Percentiles rank a stretch among this genome's conserved stretches.
Evolutionary conservation across 306 rosid species (phyloP).

Genomic region (Begonia masoniana): DNA sequence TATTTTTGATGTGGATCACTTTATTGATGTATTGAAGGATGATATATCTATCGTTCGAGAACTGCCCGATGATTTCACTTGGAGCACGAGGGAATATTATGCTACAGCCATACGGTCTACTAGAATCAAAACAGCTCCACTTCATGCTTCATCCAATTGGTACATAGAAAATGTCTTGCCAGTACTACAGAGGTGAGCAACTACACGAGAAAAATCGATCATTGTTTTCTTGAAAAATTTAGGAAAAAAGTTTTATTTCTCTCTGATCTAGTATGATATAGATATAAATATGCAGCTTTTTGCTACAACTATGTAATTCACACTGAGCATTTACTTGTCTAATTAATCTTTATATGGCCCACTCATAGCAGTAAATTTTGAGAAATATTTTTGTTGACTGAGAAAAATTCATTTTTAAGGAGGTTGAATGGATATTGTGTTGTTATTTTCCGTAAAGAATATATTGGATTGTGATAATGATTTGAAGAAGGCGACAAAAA

Average conservation of each 20-base stretch:
- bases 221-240: background rate
- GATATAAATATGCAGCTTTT: too few species aligned
- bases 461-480: too few species aligned
- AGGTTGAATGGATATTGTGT: too few species aligned
- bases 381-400: too few species aligned
- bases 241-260: background rate
- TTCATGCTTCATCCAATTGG: constrained; percentile 87
- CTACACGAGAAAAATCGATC: constrained; percentile 1
- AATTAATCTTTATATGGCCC: too few species aligned
- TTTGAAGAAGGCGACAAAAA: too few species aligned
- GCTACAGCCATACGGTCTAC: constrained; percentile 58
- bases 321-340: too few species aligned
- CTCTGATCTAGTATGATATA: background rate
- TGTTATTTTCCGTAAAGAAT: too few species aligned
- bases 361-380: too few species aligned
- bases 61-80: constrained; percentile 68
- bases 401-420: too few species aligned
- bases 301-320: too few species aligned
- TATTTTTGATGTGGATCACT: constrained; percentile 97
- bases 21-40: constrained; percentile 71
- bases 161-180: constrained; percentile 84
- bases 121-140: constrained; percentile 87
- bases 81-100: constrained; percentile 94
- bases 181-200: constrained; percentile 67
- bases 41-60: constrained; percentile 75